Conservation (phyloP, 352 stramenopile species). For the Stephanocyclus meneghinianus region DNA sequence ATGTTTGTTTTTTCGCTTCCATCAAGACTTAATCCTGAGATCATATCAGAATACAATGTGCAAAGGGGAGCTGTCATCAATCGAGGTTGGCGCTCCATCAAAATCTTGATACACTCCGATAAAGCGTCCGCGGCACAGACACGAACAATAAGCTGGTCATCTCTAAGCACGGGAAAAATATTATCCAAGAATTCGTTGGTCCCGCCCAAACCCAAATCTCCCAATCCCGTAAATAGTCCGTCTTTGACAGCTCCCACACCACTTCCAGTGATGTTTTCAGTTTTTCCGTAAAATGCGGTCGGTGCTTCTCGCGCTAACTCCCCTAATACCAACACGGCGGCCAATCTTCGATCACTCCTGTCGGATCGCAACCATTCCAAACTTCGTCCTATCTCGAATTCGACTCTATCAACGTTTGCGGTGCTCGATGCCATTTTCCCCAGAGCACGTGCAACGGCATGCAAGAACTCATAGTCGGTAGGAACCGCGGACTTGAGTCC, state of each 20-base stretch:
- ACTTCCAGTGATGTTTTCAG: constrained; percentile 25
- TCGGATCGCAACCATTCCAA: constrained; percentile 80
- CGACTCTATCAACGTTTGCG: constrained; percentile 75
- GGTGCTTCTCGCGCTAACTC: constrained; percentile 78
- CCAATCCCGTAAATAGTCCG: background rate
- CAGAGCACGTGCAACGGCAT: constrained; percentile 69
- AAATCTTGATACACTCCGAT: constrained; percentile 74
- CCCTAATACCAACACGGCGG: constrained; percentile 73
- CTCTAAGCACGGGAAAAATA: constrained; percentile 75
- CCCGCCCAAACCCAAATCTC: constrained; percentile 32
- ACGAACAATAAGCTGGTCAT: constrained; percentile 81
- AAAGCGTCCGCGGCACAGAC: constrained; percentile 81
- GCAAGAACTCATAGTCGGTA: constrained; percentile 81
- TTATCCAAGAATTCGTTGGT: constrained; percentile 82
- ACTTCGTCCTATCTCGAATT: constrained; percentile 76
- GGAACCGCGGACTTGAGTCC: constrained; percentile 47
- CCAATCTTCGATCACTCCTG: constrained; percentile 77
- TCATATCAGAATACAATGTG: constrained; percentile 72
- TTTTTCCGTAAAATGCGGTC: constrained; percentile 82
- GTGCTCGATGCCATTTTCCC: constrained; percentile 71
- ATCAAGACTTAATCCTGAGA: constrained; percentile 64
- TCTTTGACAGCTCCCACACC: background rate
- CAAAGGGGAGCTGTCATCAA: constrained; percentile 74
- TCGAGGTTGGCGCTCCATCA: constrained; percentile 75
- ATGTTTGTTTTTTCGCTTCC: background rate